Percentiles rank a stretch among this genome's conserved stretches.
Evolutionary conservation across 2,329 filamentous ascomycete species (phyloP).

Genomic region (Tolypocladium pustulatum): DNA sequence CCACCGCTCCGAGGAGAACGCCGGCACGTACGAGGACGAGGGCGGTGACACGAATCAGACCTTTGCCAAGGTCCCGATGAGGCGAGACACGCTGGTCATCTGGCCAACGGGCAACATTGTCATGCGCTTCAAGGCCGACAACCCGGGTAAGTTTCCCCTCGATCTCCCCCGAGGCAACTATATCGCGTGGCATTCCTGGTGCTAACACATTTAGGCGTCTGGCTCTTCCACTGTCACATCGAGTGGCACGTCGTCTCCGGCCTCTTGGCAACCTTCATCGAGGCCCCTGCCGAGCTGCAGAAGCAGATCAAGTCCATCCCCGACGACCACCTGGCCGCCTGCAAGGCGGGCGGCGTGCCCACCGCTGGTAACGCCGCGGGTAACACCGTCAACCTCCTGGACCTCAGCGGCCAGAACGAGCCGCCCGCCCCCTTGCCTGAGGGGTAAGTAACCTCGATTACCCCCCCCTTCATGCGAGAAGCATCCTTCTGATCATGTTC

Average conservation of each 20-base stretch:
- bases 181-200: neutral
- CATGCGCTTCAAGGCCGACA: conserved; percentile 56
- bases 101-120: conserved; percentile 58
- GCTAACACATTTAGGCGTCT: conserved; percentile 34
- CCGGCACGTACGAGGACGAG: conserved; percentile 41
- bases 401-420: conserved; percentile 51
- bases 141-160: conserved; percentile 38
- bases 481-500: neutral
- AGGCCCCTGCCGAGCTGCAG: conserved; percentile 54
- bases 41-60: conserved; percentile 28
- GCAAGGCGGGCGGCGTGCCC: conserved; percentile 38
- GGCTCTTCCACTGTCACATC: conserved; percentile 73
- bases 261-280: conserved; percentile 54
- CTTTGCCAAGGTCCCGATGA: conserved; percentile 47
- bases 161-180: conserved; percentile 2
- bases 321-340: conserved; percentile 44
- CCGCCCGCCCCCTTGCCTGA: conserved; percentile 46
- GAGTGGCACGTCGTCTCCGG: conserved; percentile 66
- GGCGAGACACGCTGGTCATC: conserved; percentile 58
- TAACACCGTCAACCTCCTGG: conserved; percentile 52
- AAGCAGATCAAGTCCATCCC: conserved; percentile 47
- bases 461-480: neutral
- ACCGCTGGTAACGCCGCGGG: conserved; percentile 63
- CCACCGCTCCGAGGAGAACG: conserved; percentile 47
- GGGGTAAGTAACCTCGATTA: conserved; percentile 34